Conservation (phyloP, 1,139 yeast species). For the Suhomyces bolitotheri region DNA sequence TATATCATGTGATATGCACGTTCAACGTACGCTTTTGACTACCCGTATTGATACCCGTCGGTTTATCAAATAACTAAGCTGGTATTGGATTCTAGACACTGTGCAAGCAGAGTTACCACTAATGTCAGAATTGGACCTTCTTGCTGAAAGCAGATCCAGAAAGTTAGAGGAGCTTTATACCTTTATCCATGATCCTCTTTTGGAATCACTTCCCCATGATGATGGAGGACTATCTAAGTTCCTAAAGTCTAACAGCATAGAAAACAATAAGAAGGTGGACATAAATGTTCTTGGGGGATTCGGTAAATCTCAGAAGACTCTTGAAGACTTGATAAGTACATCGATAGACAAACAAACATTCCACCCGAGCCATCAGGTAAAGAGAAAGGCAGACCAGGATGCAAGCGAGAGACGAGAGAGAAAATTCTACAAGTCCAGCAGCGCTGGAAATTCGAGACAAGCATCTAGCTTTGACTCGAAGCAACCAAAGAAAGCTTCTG, state of each 20-base stretch:
- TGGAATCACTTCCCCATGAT: slow-evolving; percentile 2
- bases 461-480: slow-evolving; percentile 7
- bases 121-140: slow-evolving; percentile 4
- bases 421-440: slow-evolving; percentile 4
- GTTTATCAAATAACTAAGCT: no score
- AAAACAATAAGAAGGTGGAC: slow-evolving; percentile 2
- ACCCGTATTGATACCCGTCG: no score
- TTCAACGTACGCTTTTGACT: no score
- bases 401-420: slow-evolving; percentile 8
- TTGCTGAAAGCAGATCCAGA: slow-evolving; percentile 5
- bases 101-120: no score
- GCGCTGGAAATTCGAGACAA: slow-evolving; percentile 5
- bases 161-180: slow-evolving; percentile 13
- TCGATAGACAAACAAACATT: slow-evolving; percentile 6
- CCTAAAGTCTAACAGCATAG: slow-evolving; percentile 3
- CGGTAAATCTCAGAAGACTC: background rate
- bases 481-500: slow-evolving; percentile 12
- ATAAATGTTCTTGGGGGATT: background rate
- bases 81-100: no score
- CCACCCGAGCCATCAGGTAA: slow-evolving; percentile 3
- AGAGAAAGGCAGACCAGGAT: slow-evolving; percentile 7
- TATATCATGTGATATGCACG: slow-evolving; percentile 15
- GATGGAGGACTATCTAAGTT: slow-evolving; percentile 4
- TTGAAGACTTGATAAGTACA: slow-evolving; percentile 2
- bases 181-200: slow-evolving; percentile 10